Base-by-base conservation (phyloP, 176 grass and related monocot genomes). In the Dendrocalamus sinicus region DNA sequence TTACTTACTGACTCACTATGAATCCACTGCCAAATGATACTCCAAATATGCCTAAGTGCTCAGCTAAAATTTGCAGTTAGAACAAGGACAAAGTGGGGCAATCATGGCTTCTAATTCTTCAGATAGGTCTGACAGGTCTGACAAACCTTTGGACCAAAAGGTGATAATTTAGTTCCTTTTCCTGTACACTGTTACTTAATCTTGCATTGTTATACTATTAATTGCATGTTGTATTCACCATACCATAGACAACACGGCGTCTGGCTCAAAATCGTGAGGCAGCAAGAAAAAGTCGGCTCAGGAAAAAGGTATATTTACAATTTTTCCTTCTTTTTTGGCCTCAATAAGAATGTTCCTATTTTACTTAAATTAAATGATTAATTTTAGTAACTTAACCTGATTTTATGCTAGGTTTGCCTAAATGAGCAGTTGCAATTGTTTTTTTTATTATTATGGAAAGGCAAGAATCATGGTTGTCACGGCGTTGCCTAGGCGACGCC, bases 221-320 rank as follows among this genome's bases (percentile, higher is more conserved):
- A 88, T 82, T 75, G 55, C 74, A 54, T 63, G 12, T 59, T 16
- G 8, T 23, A 60, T n/a, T 72, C 67, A 5, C 9, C 52, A 50
- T 87, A 39, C 43, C 6, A 22, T 67, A 94, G 92, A 82, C 86
- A 30, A 8, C 84, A 72, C 92, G 92, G 5, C 86, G 92, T 51
- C 92, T 94, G 62, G 92, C 92, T 44, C 92, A 94, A 81, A 94
- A 94, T 89, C 86, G 92, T 47, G 92, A 94, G 82, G 92, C 92
- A 22, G 92, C 92, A 73, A 89, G 92, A 67, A 94, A 94, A 83
- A 94, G 92, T 81, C 83, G 92, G 8, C 52, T 94, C 52, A 94
- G 89, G 80, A 94, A 94, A 89, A 94, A 94, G 89, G 92, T 94
- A 81, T 50, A 0, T 2, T 22, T 64, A 64, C 57, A 80, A 13